Percentiles rank a stretch among this genome's conserved stretches.
phyloP scores from a whole-genome alignment of 495 filamentous ascomycete genomes.

The Margaritispora aquatica region DNA sequence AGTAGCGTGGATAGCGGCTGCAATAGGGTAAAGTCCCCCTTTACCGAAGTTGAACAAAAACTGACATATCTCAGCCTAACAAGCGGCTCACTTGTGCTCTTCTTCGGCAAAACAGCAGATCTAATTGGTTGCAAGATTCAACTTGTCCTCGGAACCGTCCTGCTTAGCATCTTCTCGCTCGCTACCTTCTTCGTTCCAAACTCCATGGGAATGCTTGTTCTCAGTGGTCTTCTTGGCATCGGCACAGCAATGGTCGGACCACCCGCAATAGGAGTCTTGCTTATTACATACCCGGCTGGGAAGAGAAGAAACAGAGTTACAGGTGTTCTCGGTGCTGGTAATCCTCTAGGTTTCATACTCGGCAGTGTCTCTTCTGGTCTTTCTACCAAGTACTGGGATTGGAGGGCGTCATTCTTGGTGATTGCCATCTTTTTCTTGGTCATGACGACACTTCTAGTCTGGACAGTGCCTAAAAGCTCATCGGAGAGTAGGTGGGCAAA shows the following conservation, averaged over 20 bases:
- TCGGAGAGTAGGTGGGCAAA: slow-evolving; percentile 34
- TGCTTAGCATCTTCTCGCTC: slow-evolving; percentile 45
- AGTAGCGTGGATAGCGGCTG: slow-evolving; percentile 55
- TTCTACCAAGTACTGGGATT: slow-evolving; percentile 45
- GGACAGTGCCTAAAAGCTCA: slow-evolving; percentile 48
- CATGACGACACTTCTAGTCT: slow-evolving; percentile 42
- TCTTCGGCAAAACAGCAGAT: slow-evolving; percentile 58
- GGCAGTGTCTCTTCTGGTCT: slow-evolving; percentile 54
- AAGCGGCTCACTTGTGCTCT: slow-evolving; percentile 53
- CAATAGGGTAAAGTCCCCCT: slow-evolving; percentile 39
- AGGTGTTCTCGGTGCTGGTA: slow-evolving; percentile 57
- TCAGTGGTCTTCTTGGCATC: slow-evolving; percentile 53
- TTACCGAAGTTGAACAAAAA: background rate
- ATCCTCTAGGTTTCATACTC: slow-evolving; percentile 55
- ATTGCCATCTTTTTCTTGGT: slow-evolving; percentile 50
- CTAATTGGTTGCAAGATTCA: slow-evolving; percentile 52
- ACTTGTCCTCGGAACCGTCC: slow-evolving; percentile 47
- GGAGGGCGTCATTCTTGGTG: slow-evolving; percentile 54
- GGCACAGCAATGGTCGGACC: slow-evolving; percentile 53
- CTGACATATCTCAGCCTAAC: slow-evolving; percentile 35
- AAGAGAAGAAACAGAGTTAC: slow-evolving; percentile 55
- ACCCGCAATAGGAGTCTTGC: slow-evolving; percentile 54
- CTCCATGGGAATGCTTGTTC: slow-evolving; percentile 48
- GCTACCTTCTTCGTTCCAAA: slow-evolving; percentile 47
- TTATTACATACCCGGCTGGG: slow-evolving; percentile 47